Conservation (phyloP, 148 eudicot genomes). For the Rhododendron kiyosumense region DNA sequence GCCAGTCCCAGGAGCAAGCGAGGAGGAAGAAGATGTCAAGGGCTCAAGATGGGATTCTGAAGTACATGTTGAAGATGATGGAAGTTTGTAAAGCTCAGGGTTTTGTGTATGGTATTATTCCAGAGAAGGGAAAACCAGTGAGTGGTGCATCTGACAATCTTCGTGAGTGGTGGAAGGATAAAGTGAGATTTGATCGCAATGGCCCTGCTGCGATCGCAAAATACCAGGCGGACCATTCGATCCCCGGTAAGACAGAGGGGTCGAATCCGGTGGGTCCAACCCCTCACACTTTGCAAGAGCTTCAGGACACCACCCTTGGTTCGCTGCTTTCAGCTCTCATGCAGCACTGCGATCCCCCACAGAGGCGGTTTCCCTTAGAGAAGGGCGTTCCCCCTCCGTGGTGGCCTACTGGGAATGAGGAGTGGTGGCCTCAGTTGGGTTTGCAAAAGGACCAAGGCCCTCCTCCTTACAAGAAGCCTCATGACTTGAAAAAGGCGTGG, state of each 20-base stretch:
- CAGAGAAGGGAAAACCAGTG: constrained; percentile 73
- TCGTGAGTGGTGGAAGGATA: constrained; percentile 79
- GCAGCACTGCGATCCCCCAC: constrained; percentile 79
- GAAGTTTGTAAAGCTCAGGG: constrained; percentile 76
- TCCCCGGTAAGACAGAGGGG: constrained; percentile 39
- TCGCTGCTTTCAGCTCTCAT: constrained; percentile 60
- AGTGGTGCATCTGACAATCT: constrained; percentile 70
- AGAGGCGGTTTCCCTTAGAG: constrained; percentile 64
- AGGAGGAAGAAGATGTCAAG: constrained; percentile 68
- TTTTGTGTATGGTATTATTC: constrained; percentile 67
- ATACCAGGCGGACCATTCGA: constrained; percentile 35
- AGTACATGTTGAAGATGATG: constrained; percentile 76
- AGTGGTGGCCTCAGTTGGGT: constrained; percentile 66
- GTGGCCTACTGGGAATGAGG: constrained; percentile 72
- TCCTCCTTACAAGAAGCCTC: constrained; percentile 75
- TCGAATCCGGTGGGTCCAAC: constrained; percentile 36
- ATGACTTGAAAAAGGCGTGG: constrained; percentile 73
- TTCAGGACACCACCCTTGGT: constrained; percentile 69
- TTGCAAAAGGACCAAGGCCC: constrained; percentile 41
- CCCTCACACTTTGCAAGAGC: constrained; percentile 51
- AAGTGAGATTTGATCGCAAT: constrained; percentile 58
- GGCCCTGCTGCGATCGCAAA: constrained; percentile 68
- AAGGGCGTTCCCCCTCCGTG: constrained; percentile 68
- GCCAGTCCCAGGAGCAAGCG: constrained; percentile 55
- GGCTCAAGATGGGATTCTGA: constrained; percentile 66